Conservation (phyloP, 331 rosid species). For the Quercus lobata region DNA sequence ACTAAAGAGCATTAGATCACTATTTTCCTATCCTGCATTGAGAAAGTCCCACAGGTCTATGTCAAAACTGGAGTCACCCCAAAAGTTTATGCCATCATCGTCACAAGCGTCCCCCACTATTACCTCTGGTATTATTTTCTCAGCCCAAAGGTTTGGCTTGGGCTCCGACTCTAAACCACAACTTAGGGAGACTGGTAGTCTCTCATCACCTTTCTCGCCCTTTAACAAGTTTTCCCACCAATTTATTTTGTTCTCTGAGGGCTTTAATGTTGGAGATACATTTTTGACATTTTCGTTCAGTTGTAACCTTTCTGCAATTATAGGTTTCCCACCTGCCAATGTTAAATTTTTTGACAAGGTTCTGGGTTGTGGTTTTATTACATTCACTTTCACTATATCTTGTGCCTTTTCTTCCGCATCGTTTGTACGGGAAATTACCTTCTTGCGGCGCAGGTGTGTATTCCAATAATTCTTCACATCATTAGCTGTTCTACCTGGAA, state of each 20-base stretch:
- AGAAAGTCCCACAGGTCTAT: not conserved
- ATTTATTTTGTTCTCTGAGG: not conserved
- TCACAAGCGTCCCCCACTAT: not conserved
- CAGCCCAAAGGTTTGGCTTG: not conserved
- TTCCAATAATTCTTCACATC: slow-evolving; percentile 43
- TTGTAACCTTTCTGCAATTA: not conserved
- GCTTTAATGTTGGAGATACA: not conserved
- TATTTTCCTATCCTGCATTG: not conserved
- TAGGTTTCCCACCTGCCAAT: not conserved
- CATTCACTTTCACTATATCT: not conserved
- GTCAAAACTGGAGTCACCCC: not conserved
- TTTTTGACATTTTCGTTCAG: not conserved
- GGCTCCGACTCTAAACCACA: not conserved
- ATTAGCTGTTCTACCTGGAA: slow-evolving; percentile 42
- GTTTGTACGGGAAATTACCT: not conserved
- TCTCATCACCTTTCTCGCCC: not conserved
- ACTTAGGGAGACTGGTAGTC: no score
- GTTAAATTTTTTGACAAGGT: slow-evolving; percentile 7
- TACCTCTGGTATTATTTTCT: not conserved
- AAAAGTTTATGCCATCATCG: not conserved
- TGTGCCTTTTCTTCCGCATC: not conserved
- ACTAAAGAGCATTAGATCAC: not conserved
- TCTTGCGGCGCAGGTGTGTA: not conserved
- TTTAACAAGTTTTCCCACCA: not conserved
- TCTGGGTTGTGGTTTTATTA: slow-evolving; percentile 7